These are phyloP conservation scores for Fusarium musae DNA, from an alignment of 2,329 filamentous ascomycete genomes.

Conservation along the genomic window DNA sequence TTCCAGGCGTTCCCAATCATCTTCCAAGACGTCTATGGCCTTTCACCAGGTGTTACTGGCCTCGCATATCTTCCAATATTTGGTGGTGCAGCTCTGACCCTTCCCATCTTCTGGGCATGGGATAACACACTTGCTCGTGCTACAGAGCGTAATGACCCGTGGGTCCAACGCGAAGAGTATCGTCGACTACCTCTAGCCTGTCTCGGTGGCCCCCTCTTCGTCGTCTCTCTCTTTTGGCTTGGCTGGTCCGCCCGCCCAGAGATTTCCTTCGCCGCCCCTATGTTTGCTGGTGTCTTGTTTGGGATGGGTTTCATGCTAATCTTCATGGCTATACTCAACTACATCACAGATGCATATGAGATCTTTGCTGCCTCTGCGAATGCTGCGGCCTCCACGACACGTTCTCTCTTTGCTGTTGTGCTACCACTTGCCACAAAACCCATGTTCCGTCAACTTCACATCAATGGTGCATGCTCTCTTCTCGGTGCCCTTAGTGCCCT, in stretches of 20 bases:
- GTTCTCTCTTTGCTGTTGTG: conserved; percentile 90
- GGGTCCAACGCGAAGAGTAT: conserved; percentile 72
- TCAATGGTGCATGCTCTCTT: conserved; percentile 63
- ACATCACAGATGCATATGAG: conserved; percentile 75
- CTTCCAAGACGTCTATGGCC: conserved; percentile 70
- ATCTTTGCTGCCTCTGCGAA: conserved; percentile 78
- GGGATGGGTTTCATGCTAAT: conserved; percentile 71
- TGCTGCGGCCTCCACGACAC: conserved; percentile 86
- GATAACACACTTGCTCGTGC: conserved; percentile 68
- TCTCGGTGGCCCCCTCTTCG: conserved; percentile 73
- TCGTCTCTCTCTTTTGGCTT: conserved; percentile 68
- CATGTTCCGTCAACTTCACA: conserved; percentile 61
- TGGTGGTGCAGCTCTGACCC: conserved; percentile 67
- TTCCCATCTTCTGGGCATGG: conserved; percentile 72
- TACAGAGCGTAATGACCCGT: conserved; percentile 60
- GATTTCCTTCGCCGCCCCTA: conserved; percentile 65
- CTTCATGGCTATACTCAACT: conserved; percentile 73
- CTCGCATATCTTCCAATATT: conserved; percentile 77
- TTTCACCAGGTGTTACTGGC: conserved; percentile 72
- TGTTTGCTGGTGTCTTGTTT: conserved; percentile 70
- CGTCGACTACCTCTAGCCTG: conserved; percentile 77
- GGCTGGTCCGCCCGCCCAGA: conserved; percentile 65
- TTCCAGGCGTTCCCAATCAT: conserved; percentile 81
- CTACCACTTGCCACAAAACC: conserved; percentile 65
- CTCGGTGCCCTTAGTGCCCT: conserved; percentile 61